Conservation (phyloP, 495 filamentous ascomycete species). For the Penicillium desertorum region DNA sequence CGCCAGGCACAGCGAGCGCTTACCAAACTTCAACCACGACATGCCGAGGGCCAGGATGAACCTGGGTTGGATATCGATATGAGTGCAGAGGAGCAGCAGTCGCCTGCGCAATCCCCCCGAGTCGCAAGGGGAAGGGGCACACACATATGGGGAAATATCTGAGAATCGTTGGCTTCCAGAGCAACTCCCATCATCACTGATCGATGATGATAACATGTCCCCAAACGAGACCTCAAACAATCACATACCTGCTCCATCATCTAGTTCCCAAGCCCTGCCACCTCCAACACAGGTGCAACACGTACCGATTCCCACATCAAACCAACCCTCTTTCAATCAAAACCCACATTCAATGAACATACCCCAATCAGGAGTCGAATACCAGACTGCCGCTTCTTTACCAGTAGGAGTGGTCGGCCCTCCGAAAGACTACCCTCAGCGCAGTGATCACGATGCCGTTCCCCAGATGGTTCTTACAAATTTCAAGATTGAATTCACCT, state of each 20-base stretch:
- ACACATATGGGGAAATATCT: conserved; percentile 30
- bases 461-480: conserved; percentile 40
- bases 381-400: conserved; percentile 22
- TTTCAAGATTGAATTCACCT: conserved; percentile 50
- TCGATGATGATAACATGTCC: conserved; percentile 33
- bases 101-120: conserved; percentile 25
- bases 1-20: conserved; percentile 48
- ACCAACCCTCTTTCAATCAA: conserved; percentile 22
- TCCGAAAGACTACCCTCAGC: conserved; percentile 31
- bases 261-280: conserved; percentile 30
- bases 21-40: conserved; percentile 40
- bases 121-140: conserved; percentile 21
- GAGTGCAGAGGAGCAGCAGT: conserved; percentile 25
- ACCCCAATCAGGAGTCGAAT: conserved; percentile 27
- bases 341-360: conserved; percentile 23
- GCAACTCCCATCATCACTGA: conserved; percentile 27
- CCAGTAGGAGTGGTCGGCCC: conserved; percentile 22
- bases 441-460: conserved; percentile 27
- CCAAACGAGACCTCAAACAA: conserved; percentile 27
- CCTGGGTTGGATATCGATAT: conserved; percentile 20
- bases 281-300: conserved; percentile 23
- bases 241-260: conserved; percentile 21
- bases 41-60: conserved; percentile 27
- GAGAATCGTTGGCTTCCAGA: conserved; percentile 42
- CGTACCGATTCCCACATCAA: conserved; percentile 24